Evolutionary conservation across 2,329 filamentous ascomycete species (phyloP).

Genomic region (Talaromyces sp.): DNA sequence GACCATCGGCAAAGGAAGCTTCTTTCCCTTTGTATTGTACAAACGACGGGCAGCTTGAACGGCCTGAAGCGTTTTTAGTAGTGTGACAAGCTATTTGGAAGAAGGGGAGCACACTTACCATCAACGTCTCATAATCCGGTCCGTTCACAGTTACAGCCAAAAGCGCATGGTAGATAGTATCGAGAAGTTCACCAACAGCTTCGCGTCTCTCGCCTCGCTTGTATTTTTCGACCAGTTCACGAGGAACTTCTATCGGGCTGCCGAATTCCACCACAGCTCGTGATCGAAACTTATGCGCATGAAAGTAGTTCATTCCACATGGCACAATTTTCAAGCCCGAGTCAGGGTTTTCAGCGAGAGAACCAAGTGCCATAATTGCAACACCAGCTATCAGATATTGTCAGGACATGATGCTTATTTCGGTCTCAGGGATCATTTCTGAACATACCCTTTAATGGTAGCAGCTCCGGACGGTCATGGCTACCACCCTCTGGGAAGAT

Average conservation of each 20-base stretch:
- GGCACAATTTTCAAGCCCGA: conserved; percentile 93
- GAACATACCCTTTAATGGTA: conserved; percentile 71
- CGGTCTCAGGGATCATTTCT: background rate
- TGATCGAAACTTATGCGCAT: conserved; percentile 96
- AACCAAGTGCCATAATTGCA: conserved; percentile 94
- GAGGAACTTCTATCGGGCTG: conserved; percentile 77
- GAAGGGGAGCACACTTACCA: conserved; percentile 50
- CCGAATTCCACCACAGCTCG: conserved; percentile 95
- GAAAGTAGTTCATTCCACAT: conserved; percentile 99
- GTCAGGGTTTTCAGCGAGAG: conserved; percentile 77
- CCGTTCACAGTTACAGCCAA: conserved; percentile 86
- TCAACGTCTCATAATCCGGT: conserved; percentile 92
- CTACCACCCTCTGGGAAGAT: conserved; percentile 97
- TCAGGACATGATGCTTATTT: background rate
- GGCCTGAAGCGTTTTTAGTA: conserved; percentile 45
- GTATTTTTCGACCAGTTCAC: conserved; percentile 80
- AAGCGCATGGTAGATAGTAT: conserved; percentile 80
- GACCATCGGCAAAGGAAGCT: conserved; percentile 84
- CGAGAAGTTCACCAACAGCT: conserved; percentile 78
- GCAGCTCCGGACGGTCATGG: conserved; percentile 85
- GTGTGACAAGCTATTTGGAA: background rate
- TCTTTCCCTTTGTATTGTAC: conserved; percentile 92
- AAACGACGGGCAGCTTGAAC: conserved; percentile 90
- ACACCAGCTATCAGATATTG: conserved; percentile 64
- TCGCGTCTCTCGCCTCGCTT: conserved; percentile 77